These are phyloP conservation scores for Verbena officinalis DNA, from an alignment of 257 asterid species.

Conservation along the genomic window DNA sequence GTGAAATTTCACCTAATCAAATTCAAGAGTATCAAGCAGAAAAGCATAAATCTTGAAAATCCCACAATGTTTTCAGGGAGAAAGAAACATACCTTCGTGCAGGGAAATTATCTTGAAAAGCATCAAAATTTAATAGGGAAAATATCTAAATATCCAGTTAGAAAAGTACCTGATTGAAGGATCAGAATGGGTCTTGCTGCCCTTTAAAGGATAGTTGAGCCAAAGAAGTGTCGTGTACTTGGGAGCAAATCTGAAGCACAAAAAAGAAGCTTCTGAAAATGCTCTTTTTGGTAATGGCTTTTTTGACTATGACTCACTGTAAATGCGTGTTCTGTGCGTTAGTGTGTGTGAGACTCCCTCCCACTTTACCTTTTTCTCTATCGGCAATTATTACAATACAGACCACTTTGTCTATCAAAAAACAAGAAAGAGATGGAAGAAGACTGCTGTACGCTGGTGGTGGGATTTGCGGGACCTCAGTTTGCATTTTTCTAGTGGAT, in stretches of 20 bases:
- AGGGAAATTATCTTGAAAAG: not conserved
- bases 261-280: conserved; percentile 40
- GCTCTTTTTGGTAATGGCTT: conserved; percentile 32
- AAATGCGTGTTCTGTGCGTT: conserved; percentile 29
- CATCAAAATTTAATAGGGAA: not conserved
- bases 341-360: conserved; percentile 24
- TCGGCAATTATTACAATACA: conserved; percentile 25
- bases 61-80: conserved; percentile 18
- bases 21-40: conserved; percentile 14
- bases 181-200: conserved; percentile 31
- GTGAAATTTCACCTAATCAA: conserved; percentile 5
- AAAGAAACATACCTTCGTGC: not conserved
- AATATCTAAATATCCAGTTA: conserved; percentile 10
- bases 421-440: conserved; percentile 21
- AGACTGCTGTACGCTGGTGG: conserved; percentile 26
- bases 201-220: conserved; percentile 14
- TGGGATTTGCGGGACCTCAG: conserved; percentile 35
- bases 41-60: conserved; percentile 6
- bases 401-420: conserved; percentile 25
- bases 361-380: conserved; percentile 17
- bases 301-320: conserved; percentile 34
- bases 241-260: conserved; percentile 38
- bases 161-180: conserved; percentile 18
- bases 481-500: conserved; percentile 1
- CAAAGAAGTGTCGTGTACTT: conserved; percentile 6